Conservation (phyloP, 1,284 basidiomycete species). For the Caloboletus firmus region DNA sequence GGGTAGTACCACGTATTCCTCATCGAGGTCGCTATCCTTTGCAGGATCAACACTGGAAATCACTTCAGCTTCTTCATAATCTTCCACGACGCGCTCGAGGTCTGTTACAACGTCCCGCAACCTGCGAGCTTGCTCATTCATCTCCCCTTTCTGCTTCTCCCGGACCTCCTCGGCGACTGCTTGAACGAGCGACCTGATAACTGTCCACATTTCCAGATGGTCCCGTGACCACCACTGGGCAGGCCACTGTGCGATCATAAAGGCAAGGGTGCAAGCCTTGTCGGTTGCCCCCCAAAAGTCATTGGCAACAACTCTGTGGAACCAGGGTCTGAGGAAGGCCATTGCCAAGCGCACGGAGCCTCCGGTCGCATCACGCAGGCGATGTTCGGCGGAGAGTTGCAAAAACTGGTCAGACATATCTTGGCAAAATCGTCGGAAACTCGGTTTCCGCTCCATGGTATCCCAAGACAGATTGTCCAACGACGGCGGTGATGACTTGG, state of each 20-base stretch:
- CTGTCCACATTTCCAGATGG: conserved; percentile 56
- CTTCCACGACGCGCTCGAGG: conserved; percentile 45
- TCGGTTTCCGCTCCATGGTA: conserved; percentile 55
- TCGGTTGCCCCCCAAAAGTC: conserved; percentile 51
- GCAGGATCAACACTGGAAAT: conserved; percentile 25
- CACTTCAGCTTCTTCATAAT: conserved; percentile 33
- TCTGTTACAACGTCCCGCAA: conserved; percentile 52
- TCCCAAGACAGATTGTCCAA: conserved; percentile 59
- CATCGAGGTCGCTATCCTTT: conserved; percentile 18
- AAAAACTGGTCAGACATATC: conserved; percentile 64
- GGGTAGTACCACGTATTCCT: conserved; percentile 16
- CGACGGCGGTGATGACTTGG: conserved; percentile 39
- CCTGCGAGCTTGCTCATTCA: conserved; percentile 42
- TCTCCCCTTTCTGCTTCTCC: conserved; percentile 46
- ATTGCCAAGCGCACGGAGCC: conserved; percentile 66
- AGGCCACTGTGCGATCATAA: conserved; percentile 67
- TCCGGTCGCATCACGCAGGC: conserved; percentile 62
- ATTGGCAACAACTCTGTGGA: conserved; percentile 50
- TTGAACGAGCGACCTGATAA: conserved; percentile 56
- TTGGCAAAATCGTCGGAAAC: conserved; percentile 68
- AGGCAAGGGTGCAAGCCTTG: conserved; percentile 53
- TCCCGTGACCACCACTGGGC: conserved; percentile 62
- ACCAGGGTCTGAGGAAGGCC: conserved; percentile 65
- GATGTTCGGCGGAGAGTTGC: conserved; percentile 50
- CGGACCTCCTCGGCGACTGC: conserved; percentile 64